Evolutionary conservation across 1,139 yeast genomes (phyloP).

Genomic region (Geotrichum australiense): DNA sequence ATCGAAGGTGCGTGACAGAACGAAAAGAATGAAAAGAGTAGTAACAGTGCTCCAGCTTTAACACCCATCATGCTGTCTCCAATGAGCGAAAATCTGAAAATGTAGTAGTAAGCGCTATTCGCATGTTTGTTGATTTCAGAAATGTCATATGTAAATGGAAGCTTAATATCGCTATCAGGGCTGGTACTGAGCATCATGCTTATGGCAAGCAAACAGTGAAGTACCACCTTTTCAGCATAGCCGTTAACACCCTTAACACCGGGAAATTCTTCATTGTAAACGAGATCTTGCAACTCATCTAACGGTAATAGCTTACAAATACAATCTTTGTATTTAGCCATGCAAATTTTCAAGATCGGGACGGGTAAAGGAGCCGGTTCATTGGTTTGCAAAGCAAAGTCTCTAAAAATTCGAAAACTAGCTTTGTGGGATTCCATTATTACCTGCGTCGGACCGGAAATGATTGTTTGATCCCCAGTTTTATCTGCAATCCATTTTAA

Average conservation of each 20-base stretch:
- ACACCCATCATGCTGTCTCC: conserved; percentile 22
- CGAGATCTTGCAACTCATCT: conserved; percentile 21
- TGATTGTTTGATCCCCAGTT: conserved; percentile 29
- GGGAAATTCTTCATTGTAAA: conserved; percentile 19
- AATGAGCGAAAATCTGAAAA: conserved; percentile 19
- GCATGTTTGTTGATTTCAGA: conserved; percentile 1
- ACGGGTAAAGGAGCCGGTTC: not conserved
- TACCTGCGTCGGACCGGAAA: conserved; percentile 31
- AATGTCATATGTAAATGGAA: not conserved
- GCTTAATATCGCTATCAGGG: not conserved
- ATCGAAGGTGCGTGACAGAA: conserved; percentile 40
- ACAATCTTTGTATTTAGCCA: not conserved
- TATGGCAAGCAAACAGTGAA: conserved; percentile 22
- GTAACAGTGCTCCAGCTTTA: conserved; percentile 22
- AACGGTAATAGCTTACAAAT: conserved; percentile 5
- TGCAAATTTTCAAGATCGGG: conserved; percentile 1
- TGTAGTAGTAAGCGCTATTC: conserved; percentile 22
- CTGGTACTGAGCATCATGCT: conserved; percentile 3
- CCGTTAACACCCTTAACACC: conserved; percentile 19
- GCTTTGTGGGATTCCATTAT: conserved; percentile 16
- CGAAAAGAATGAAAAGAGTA: conserved; percentile 21
- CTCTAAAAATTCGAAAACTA: conserved; percentile 6
- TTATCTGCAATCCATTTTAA: conserved; percentile 37
- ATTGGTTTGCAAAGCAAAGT: conserved; percentile 2
- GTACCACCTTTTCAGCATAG: conserved; percentile 23